Percentiles rank a stretch among this genome's conserved stretches.
These are phyloP conservation scores for Protoeuglena noctilucae DNA, from an alignment of 139 green algal genomes.

Conservation along the genomic window DNA sequence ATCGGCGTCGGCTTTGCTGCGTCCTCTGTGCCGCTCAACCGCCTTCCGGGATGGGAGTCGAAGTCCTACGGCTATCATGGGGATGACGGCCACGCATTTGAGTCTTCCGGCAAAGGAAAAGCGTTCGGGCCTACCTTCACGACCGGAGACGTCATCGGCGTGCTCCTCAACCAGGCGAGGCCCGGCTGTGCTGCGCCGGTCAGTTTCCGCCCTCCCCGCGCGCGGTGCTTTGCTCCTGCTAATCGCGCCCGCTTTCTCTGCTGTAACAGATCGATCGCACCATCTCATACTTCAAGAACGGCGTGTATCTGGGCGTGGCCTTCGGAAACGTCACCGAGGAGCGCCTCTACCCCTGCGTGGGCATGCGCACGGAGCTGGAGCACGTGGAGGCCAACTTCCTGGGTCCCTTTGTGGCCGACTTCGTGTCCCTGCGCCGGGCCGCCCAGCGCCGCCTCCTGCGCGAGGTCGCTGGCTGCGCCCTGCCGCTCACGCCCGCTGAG, in stretches of 20 bases:
- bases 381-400: conserved; percentile 17
- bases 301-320: conserved; percentile 41
- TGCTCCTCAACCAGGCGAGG: conserved; percentile 29
- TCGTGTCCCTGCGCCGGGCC: neutral
- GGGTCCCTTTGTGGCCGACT: neutral
- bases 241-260: no score
- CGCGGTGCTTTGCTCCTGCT: no score
- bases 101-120: conserved; percentile 25
- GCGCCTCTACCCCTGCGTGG: conserved; percentile 51
- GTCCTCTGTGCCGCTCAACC: conserved; percentile 34
- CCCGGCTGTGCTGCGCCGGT: no score
- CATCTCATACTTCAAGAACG: conserved; percentile 45
- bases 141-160: conserved; percentile 38
- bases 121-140: conserved; percentile 33
- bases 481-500: neutral
- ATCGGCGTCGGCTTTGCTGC: conserved; percentile 48
- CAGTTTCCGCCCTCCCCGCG: no score
- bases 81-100: conserved; percentile 54
- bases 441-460: neutral
- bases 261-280: conserved; percentile 27
- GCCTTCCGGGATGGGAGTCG: conserved; percentile 66
- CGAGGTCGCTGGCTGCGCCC: neutral
- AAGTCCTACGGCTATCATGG: conserved; percentile 69
- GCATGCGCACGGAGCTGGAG: conserved; percentile 46
- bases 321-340: conserved; percentile 42